These are phyloP conservation scores for Coemansia sp. DNA, from an alignment of 192 early-diverging fungal species.

Conservation along the genomic window DNA sequence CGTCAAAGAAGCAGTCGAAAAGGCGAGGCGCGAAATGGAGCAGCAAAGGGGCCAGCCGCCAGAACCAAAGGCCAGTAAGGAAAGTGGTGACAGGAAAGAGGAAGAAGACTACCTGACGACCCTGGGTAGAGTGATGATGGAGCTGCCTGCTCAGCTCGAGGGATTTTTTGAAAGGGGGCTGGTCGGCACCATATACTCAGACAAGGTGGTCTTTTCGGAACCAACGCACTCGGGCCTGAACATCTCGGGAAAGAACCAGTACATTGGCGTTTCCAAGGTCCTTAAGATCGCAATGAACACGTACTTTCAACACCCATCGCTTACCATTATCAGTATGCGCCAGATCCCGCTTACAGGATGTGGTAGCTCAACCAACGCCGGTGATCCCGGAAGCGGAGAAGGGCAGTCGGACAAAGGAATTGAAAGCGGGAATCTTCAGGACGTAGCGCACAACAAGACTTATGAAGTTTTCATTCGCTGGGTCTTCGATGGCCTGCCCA, in stretches of 20 bases:
- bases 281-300: conserved; percentile 39
- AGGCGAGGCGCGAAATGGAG: conserved; percentile 33
- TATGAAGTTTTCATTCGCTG: conserved; percentile 45
- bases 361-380: background rate
- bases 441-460: background rate
- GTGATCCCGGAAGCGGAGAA: background rate
- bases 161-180: conserved; percentile 38
- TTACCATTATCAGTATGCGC: conserved; percentile 27
- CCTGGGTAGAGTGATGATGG: conserved; percentile 42
- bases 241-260: conserved; percentile 25
- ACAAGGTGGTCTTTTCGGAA: conserved; percentile 31
- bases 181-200: conserved; percentile 14
- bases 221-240: conserved; percentile 41
- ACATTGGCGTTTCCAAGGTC: conserved; percentile 31
- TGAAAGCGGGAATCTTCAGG: background rate
- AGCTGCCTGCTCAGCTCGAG: conserved; percentile 48
- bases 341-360: conserved; percentile 14
- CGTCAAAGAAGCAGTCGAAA: conserved; percentile 43
- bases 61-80: background rate
- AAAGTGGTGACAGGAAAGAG: background rate
- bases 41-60: too few relatives aligned
- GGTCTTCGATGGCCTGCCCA: conserved; percentile 51
- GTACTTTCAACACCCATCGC: conserved; percentile 26
- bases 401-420: background rate
- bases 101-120: conserved; percentile 30